These are phyloP conservation scores for Drechslera avenae DNA, from an alignment of 2,329 filamentous ascomycete genomes.

Conservation along the genomic window DNA sequence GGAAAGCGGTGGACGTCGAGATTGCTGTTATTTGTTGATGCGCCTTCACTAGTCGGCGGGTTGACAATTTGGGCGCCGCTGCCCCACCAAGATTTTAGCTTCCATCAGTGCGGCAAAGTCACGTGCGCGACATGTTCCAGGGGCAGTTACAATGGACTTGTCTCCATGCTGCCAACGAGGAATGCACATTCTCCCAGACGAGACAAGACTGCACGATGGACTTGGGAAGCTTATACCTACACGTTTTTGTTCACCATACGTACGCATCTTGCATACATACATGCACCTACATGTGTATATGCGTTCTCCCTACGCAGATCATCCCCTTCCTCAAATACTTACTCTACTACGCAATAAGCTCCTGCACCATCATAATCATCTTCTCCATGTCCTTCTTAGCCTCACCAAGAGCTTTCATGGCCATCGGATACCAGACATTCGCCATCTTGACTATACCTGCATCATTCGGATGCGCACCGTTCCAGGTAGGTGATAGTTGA, in stretches of 20 bases:
- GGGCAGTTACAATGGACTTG: too few species aligned
- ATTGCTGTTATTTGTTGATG: constrained; percentile 37
- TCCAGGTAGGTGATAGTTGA: background rate
- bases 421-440: constrained; percentile 39
- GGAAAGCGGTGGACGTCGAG: constrained; percentile 13
- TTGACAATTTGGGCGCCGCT: constrained; percentile 24
- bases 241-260: too few species aligned
- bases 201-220: background rate
- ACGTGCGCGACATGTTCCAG: constrained; percentile 6
- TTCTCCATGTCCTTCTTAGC: constrained; percentile 24
- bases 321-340: background rate
- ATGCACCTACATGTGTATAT: too few species aligned
- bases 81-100: constrained; percentile 24
- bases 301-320: background rate
- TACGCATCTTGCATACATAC: too few species aligned
- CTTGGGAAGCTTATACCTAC: background rate
- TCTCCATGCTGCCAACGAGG: too few species aligned
- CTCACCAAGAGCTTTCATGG: constrained; percentile 31
- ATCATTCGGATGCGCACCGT: constrained; percentile 51
- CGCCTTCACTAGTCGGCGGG: constrained; percentile 18
- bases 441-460: constrained; percentile 51
- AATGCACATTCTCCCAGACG: too few species aligned
- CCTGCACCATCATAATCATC: background rate
- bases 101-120: constrained; percentile 9
- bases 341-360: too few species aligned